Evolutionary conservation across 108 stramenopile species (phyloP).

Genomic region (Chaetoceros tenuissimus): DNA sequence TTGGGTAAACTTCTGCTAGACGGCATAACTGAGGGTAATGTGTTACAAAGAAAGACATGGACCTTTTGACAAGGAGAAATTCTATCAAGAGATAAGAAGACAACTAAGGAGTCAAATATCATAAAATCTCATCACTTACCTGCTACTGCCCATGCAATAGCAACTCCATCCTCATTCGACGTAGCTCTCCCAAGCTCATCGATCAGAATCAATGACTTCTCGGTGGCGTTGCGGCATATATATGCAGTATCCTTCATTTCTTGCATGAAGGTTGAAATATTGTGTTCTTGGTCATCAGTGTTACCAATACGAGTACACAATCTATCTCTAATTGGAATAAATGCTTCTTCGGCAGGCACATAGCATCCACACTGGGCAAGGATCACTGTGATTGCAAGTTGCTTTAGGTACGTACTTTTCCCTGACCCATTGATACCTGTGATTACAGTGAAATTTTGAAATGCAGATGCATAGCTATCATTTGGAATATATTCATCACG

Average conservation of each 20-base stretch:
- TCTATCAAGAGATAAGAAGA: too few species aligned
- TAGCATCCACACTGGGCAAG: constrained; percentile 92
- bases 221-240: constrained; percentile 74
- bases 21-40: constrained; percentile 76
- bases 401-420: constrained; percentile 86
- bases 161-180: constrained; percentile 89
- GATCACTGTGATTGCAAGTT: constrained; percentile 81
- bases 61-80: constrained; percentile 52
- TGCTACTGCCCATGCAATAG: constrained; percentile 81
- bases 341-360: constrained; percentile 86
- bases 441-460: constrained; percentile 67
- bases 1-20: constrained; percentile 56
- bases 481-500: constrained; percentile 53
- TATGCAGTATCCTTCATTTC: constrained; percentile 93
- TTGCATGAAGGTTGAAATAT: constrained; percentile 89
- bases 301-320: constrained; percentile 84
- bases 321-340: constrained; percentile 66
- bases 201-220: constrained; percentile 77
- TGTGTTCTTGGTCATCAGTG: constrained; percentile 85
- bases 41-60: constrained; percentile 85
- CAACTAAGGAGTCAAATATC: too few species aligned
- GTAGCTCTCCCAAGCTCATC: constrained; percentile 96
- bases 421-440: constrained; percentile 67
- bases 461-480: constrained; percentile 55
- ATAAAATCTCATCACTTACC: too few species aligned